These are phyloP conservation scores for Cyclanthera cordifolia DNA, from an alignment of 306 rosid genomes.

Conservation along the genomic window DNA sequence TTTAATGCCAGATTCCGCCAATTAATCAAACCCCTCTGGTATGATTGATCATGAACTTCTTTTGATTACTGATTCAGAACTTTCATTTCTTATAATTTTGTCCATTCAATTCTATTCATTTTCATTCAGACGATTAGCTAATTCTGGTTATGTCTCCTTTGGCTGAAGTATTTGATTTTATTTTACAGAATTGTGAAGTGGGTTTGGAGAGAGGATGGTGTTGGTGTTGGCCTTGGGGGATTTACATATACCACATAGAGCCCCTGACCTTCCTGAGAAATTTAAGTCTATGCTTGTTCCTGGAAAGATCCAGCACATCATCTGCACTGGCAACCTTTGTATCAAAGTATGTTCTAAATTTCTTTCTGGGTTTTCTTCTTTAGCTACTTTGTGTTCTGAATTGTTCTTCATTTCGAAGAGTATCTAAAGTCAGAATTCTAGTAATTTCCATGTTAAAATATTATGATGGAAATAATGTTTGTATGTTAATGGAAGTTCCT, in stretches of 20 bases:
- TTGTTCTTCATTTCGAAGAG: neutral
- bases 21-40: conserved; percentile 9
- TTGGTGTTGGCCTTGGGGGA: conserved; percentile 96
- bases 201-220: conserved; percentile 62
- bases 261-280: conserved; percentile 89
- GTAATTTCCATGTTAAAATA: too few relatives aligned
- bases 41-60: neutral
- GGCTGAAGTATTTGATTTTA: conserved; percentile 46
- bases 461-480: neutral
- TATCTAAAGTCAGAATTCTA: too few relatives aligned
- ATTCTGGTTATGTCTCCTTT: neutral
- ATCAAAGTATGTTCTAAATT: conserved; percentile 44
- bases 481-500: neutral
- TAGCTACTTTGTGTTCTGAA: conserved; percentile 21
- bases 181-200: conserved; percentile 18
- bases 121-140: neutral
- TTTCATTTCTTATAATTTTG: neutral
- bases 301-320: conserved; percentile 92
- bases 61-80: neutral
- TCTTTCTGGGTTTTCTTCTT: neutral
- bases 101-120: neutral
- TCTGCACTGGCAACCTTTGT: conserved; percentile 89
- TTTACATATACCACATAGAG: conserved; percentile 94
- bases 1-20: conserved; percentile 10
- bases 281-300: conserved; percentile 99